phyloP scores from a whole-genome alignment of 75 land plant species.

The Cunninghamia lanceolata region DNA sequence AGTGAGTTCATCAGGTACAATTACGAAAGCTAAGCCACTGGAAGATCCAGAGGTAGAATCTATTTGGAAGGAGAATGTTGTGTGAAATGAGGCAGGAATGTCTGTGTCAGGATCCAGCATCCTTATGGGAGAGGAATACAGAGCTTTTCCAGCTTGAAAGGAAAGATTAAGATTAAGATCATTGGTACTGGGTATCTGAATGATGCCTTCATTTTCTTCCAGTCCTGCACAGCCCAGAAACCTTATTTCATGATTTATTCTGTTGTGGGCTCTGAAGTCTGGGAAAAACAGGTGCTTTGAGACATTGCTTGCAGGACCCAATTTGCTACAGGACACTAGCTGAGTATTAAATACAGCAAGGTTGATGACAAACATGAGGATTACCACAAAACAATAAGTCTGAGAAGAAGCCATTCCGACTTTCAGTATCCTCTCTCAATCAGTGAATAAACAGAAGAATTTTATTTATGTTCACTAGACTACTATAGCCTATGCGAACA shows the following conservation, averaged over 20 bases:
- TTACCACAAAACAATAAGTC: neutral
- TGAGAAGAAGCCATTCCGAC: neutral
- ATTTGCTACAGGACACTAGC: neutral
- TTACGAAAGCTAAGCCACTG: conserved; percentile 45
- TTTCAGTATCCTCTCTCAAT: neutral
- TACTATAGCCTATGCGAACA: no score
- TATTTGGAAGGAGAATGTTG: conserved; percentile 53
- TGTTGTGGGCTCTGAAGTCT: conserved; percentile 20
- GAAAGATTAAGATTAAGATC: conserved; percentile 2
- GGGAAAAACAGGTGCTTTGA: conserved; percentile 26
- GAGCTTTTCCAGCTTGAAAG: conserved; percentile 43
- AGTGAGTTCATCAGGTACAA: conserved; percentile 51
- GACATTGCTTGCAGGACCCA: conserved; percentile 24
- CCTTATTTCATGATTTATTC: conserved; percentile 17
- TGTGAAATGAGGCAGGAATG: conserved; percentile 45
- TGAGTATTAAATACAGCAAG: neutral
- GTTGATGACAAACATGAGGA: neutral
- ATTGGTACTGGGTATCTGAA: conserved; percentile 25
- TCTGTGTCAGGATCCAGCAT: conserved; percentile 28
- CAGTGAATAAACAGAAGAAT: neutral
- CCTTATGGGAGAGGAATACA: conserved; percentile 46
- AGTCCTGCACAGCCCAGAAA: conserved; percentile 34
- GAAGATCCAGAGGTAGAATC: conserved; percentile 10
- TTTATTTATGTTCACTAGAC: no score
- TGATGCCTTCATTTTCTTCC: conserved; percentile 2